phyloP scores from a whole-genome alignment of 352 stramenopile genomes.

The Globisporangium megalacanthum region DNA sequence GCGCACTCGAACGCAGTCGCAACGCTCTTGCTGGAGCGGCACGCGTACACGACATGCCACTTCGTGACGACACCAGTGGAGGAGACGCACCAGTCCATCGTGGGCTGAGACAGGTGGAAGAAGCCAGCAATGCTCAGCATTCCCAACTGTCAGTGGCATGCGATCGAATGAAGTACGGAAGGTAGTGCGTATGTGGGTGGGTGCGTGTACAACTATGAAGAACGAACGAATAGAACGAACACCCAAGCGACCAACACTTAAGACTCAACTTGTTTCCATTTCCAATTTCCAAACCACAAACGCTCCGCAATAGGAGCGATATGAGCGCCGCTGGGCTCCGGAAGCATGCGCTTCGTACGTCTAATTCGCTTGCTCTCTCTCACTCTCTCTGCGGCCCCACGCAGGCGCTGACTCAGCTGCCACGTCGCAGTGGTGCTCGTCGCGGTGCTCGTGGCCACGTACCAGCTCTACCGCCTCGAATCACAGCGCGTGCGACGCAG shows the following conservation, averaged over 20 bases:
- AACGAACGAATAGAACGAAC: not conserved
- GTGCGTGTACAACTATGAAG: not conserved
- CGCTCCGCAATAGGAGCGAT: not conserved
- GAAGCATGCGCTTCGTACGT: conserved; percentile 36
- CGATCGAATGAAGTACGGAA: not conserved
- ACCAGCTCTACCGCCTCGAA: conserved; percentile 55
- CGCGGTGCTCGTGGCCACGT: conserved; percentile 50
- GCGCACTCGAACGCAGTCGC: conserved; percentile 21
- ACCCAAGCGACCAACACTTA: too few species aligned
- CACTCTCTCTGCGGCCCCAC: not conserved
- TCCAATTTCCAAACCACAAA: not conserved
- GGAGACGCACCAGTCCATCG: conserved; percentile 14
- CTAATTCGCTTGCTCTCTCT: too few species aligned
- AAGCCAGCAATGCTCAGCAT: too few species aligned
- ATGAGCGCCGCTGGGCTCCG: conserved; percentile 10
- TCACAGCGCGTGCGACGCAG: conserved; percentile 24
- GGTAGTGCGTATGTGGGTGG: too few species aligned
- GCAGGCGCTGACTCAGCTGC: not conserved
- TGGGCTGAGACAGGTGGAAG: conserved; percentile 21
- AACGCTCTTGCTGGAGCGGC: conserved; percentile 54
- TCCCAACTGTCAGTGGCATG: too few species aligned
- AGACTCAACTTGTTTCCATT: too few species aligned
- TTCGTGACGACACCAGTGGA: conserved; percentile 32
- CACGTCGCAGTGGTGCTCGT: conserved; percentile 43
- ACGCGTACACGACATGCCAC: conserved; percentile 44